These are phyloP conservation scores for Corymbia calophylla DNA, from an alignment of 441 rosid genomes.

Conservation along the genomic window DNA sequence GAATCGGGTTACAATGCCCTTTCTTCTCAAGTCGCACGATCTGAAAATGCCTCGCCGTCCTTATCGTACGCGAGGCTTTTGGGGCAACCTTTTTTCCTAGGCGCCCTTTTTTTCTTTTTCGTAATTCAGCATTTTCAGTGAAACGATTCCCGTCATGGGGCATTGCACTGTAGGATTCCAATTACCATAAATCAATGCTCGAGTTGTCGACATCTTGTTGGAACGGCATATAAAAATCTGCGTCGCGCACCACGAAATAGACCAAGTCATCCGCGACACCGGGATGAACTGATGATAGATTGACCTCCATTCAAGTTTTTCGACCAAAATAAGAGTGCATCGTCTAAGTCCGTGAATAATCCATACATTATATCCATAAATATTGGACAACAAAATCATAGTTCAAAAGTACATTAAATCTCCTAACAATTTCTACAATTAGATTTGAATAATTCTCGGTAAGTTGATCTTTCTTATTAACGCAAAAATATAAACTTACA, in stretches of 20 bases:
- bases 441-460: neutral
- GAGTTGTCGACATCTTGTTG: no score
- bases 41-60: neutral
- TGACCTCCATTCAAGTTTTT: no score
- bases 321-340: no score
- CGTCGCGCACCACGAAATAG: no score
- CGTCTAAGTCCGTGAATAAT: no score
- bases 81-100: neutral
- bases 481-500: neutral
- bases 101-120: neutral
- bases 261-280: no score
- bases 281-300: no score
- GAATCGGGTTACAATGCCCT: neutral
- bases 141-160: neutral
- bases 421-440: neutral
- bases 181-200: neutral
- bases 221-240: neutral
- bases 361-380: no score
- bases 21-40: neutral
- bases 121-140: neutral
- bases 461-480: neutral
- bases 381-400: neutral
- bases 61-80: neutral
- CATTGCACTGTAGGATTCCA: neutral
- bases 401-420: neutral